Base-by-base conservation (phyloP, 306 rosid genomes). In the Vigna reflexopilosa region DNA sequence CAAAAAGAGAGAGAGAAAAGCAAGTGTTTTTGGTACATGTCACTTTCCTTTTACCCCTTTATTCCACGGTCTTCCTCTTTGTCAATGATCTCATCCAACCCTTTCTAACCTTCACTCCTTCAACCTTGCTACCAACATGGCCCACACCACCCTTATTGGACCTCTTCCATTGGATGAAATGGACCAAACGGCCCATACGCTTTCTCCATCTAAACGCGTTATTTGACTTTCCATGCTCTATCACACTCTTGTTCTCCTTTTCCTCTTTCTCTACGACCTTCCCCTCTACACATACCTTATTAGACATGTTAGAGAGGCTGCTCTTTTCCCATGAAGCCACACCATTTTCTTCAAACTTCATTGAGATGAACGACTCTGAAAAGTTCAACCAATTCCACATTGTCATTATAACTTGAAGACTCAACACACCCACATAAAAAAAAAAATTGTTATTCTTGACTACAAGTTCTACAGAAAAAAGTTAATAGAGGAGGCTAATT, bases 281-380 rank as follows among this genome's bases (percentile, higher is more conserved):
- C 0, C 34, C 79, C 52, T 89, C 88, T 62, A 89, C 65, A 26
- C 88, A 70, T 26, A 82, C 91, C 87, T 93, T 67, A 0, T 22
- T 86, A 45, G 16, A 45, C 15, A 12, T 45, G 28, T 17, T 51
- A 20, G 90, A 82, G 19, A 63, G 83, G 4, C 65, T 83, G 73
- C 56, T 88, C 87, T 89, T 87, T 58, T 93, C 98, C 98, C 98
- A 93, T 4, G 97, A 89, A 16, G 87, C 93, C 76, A 77, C 84
- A 49, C 98, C 98, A 75, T 91, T 91, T 14, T 89, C 90, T 85
- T 83, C 94, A 70, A 93, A 93, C 86, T 89, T 88, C 65, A 93
- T 93, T 75, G 98, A 93, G 85, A 93, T 93, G 85, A 91, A 93
- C 6, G 98, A 93, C 11, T 93, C 98, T 88, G 83, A 80, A 75